Evolutionary conservation across 2,329 filamentous ascomycete genomes (phyloP), one percentile per base, ranked within the genome.

Genomic region (Neophaeococcomyces aloes): DNA sequence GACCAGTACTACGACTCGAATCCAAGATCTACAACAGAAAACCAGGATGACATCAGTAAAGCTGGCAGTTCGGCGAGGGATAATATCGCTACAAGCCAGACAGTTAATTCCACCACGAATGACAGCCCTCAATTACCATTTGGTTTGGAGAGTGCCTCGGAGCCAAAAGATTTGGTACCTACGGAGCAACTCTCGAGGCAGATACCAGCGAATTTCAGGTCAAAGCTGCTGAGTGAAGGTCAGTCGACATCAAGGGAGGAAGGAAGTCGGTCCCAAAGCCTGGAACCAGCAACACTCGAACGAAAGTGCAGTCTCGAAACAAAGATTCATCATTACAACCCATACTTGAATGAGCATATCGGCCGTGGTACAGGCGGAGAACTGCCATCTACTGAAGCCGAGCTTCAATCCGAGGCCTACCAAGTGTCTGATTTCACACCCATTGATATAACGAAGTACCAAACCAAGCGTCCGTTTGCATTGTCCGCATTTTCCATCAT

Each of bases 401-500:
- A 42, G 34, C 30, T 29, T 15, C 34, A 31, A n/a, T 31, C 7
- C 19, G 27, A 42, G 39, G 29, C 39, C 21, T 42, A 42, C 30
- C 29, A 34, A n/a, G 30, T 30, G 18, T 42, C 39, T 17, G 54
- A 56, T 40, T 54, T 56, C 38, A 44, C 47, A 13, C 53, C 53
- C 27, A 53, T 55, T 21, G 51, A 56, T 30, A 30, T 55, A 25
- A 48, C 51, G 6, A 46, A 18, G 5, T 53, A 53, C 42, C 46
- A 53, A 27, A 45, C 48, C 14, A 55, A 51, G 33, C 31, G 40
- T n/a, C 49, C 50, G 8, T 54, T 53, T 32, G 50, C 51, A 8
- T 53, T 52, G 50, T 53, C 51, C 18, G 42, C 52, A 15, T 42
- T 55, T 25, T 51, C 53, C 1, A 33, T 54, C 31, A 46, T 54